These are phyloP conservation scores for Physocladia obscura DNA, from an alignment of 192 early-diverging fungal species.

Conservation along the genomic window DNA sequence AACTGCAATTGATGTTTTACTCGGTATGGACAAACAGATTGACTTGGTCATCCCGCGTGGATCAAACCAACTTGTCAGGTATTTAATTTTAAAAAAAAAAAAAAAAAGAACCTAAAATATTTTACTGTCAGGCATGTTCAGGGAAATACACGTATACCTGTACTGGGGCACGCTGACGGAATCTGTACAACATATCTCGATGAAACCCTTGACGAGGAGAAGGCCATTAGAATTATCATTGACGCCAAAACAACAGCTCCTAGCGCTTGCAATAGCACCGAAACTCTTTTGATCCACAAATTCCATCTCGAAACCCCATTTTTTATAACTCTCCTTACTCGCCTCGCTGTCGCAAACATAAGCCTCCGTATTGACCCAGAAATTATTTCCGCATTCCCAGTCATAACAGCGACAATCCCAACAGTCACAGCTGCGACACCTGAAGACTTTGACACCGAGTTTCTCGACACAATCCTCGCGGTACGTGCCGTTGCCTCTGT, in stretches of 20 bases:
- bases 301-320: conserved; percentile 17
- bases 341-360: conserved; percentile 7
- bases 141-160: conserved; percentile 92
- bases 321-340: conserved; percentile 32
- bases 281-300: conserved; percentile 85
- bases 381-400: neutral
- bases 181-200: conserved; percentile 92
- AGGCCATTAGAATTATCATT: conserved; percentile 76
- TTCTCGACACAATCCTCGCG: conserved; percentile 81
- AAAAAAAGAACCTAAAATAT: neutral
- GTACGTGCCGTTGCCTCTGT: conserved; percentile 74
- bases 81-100: no score
- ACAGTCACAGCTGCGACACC: conserved; percentile 29
- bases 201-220: conserved; percentile 72
- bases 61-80: conserved; percentile 82
- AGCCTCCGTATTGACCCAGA: neutral
- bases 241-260: conserved; percentile 95
- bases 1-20: conserved; percentile 81
- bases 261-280: conserved; percentile 93
- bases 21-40: conserved; percentile 88
- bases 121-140: conserved; percentile 63
- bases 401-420: neutral
- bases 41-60: conserved; percentile 96
- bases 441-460: conserved; percentile 88
- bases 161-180: conserved; percentile 99